Evolutionary conservation across 1,284 basidiomycete genomes (phyloP), one percentile per base, ranked within the genome.

Genomic region (Ustilago trichophora): DNA sequence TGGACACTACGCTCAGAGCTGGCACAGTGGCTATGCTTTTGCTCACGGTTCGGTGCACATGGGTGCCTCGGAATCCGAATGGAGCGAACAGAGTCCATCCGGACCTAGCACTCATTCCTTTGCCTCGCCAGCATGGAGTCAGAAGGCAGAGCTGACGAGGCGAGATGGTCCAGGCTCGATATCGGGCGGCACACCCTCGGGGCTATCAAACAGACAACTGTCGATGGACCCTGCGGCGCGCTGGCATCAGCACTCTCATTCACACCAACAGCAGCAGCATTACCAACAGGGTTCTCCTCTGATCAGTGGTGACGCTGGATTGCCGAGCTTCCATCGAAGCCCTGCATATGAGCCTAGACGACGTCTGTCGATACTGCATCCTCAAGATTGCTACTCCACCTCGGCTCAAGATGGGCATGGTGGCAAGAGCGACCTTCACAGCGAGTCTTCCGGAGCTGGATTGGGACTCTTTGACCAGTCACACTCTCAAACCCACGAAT

Each of bases 51-150:
- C 35, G 5, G 16, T 37, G 34, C 53, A 64, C 19, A 36, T 54
- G 32, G 40, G 40, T 4, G 33, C 45, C 1, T 21, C 48, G 31
- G 60, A 64, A 25, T 64, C 53, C 6, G 60, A 64, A 11, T 64
- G 60, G 60, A 64, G 60, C 49, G 60, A 56, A 26, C 60, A 51
- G 26, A 64, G 60, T 31, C 60, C 60, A 4, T 62, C 59, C 1
- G 59, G 46, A 3, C 51, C 52, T 3, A 56, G 59, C 26, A 33
- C 48, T 15, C 60, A 56, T 21, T 33, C 44, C 0, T 64, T 64
- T 33, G 60, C 53, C 3, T 64, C 60, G 21, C 60, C 60, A 2
- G 49, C 53, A 16, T 64, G 60, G 60, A 64, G 60, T 25, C 60
- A 64, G 16, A 64, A 52, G 45, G 60, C 48, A 6, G 60, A 64